Percentiles rank a stretch among this genome's conserved stretches.
Evolutionary conservation across 2,329 filamentous ascomycete genomes (phyloP).

Genomic region (Hymenoscyphus occultus): DNA sequence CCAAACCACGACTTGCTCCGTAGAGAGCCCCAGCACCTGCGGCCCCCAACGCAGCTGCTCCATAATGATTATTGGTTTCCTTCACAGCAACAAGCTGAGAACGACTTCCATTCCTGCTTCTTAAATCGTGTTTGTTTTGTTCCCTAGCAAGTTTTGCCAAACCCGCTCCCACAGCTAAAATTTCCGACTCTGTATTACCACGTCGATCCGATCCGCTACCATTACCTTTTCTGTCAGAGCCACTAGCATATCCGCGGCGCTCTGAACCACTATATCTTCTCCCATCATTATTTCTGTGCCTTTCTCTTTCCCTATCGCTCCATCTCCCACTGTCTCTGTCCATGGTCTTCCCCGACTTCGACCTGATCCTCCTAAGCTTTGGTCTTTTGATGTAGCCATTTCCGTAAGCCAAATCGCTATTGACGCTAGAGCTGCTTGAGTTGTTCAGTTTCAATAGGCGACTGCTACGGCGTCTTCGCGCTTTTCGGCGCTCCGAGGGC

Average conservation of each 20-base stretch:
- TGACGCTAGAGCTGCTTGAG: conserved; percentile 65
- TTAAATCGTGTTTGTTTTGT: conserved; percentile 38
- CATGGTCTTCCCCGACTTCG: conserved; percentile 31
- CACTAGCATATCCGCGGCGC: conserved; percentile 7
- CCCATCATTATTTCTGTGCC: conserved; percentile 15
- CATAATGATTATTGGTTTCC: conserved; percentile 9
- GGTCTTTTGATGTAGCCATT: conserved; percentile 46
- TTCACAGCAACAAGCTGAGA: conserved; percentile 20
- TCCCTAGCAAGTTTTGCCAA: conserved; percentile 45
- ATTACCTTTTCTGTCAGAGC: conserved; percentile 8
- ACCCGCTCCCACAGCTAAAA: conserved; percentile 47
- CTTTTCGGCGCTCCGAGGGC: conserved; percentile 48
- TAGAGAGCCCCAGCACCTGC: conserved; percentile 8
- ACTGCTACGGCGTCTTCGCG: conserved; percentile 45
- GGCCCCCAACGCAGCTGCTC: not conserved
- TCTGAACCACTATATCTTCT: conserved; percentile 15
- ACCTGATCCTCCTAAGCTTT: conserved; percentile 29
- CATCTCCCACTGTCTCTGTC: conserved; percentile 30
- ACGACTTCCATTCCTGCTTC: conserved; percentile 28
- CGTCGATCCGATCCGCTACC: conserved; percentile 9
- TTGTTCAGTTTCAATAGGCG: conserved; percentile 59
- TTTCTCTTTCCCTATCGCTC: conserved; percentile 15
- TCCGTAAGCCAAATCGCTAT: conserved; percentile 67
- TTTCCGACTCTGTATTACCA: conserved; percentile 43
- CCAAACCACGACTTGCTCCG: conserved; percentile 28